phyloP scores from a whole-genome alignment of 2,329 filamentous ascomycete species.

The Cercospora janseana region DNA sequence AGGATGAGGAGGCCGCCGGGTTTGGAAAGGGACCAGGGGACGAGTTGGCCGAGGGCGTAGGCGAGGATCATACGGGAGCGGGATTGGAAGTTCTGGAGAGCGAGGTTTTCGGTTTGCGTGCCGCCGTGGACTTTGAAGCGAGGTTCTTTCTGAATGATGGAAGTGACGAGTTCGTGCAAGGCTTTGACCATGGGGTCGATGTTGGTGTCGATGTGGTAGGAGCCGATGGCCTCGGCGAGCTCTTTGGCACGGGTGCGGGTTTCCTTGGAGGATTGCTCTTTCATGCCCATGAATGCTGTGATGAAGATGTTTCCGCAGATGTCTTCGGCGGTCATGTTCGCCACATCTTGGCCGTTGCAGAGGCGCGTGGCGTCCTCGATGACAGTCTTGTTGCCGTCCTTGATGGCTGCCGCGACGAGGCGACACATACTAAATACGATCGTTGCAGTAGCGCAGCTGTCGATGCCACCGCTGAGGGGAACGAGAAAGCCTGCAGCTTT shows the following conservation, averaged over 20 bases:
- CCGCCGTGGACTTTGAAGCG: slow-evolving; percentile 66
- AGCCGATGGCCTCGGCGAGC: slow-evolving; percentile 62
- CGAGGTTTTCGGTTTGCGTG: slow-evolving; percentile 57
- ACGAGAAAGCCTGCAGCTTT: slow-evolving; percentile 56
- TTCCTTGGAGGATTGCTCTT: slow-evolving; percentile 63
- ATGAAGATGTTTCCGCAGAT: slow-evolving; percentile 60
- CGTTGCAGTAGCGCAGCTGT: slow-evolving; percentile 57
- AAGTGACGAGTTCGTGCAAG: slow-evolving; percentile 58
- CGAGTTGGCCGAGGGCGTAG: slow-evolving; percentile 63
- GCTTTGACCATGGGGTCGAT: slow-evolving; percentile 67
- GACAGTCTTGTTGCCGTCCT: slow-evolving; percentile 54
- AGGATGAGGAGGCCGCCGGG: slow-evolving; percentile 63
- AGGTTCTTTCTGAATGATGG: slow-evolving; percentile 60
- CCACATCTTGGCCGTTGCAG: slow-evolving; percentile 52
- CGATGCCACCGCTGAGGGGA: slow-evolving; percentile 60
- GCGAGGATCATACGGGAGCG: slow-evolving; percentile 64
- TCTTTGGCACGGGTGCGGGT: slow-evolving; percentile 65
- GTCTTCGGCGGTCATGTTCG: slow-evolving; percentile 54
- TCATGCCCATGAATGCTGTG: slow-evolving; percentile 69
- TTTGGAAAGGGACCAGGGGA: slow-evolving; percentile 59
- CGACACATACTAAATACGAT: slow-evolving; percentile 52
- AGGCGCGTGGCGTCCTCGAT: slow-evolving; percentile 55
- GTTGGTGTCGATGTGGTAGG: slow-evolving; percentile 70
- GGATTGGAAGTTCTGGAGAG: slow-evolving; percentile 67
- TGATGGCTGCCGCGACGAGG: slow-evolving; percentile 54